phyloP scores from a whole-genome alignment of 1,284 basidiomycete species.

The Ceraceosorus guamensis region DNA sequence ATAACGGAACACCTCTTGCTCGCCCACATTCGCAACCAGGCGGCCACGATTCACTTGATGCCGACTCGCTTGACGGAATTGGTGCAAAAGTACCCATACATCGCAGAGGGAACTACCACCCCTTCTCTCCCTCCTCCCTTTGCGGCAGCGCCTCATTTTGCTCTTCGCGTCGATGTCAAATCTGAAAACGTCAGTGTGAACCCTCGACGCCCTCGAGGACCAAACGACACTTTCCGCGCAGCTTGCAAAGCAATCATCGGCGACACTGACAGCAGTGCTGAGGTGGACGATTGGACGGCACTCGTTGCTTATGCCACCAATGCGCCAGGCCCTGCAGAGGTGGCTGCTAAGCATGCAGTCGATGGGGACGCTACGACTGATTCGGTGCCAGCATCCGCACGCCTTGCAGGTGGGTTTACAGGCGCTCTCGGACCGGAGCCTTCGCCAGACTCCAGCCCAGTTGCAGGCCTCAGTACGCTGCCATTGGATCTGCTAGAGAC shows the following conservation, averaged over 20 bases:
- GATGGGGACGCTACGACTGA: not conserved
- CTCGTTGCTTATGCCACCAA: slow-evolving; percentile 2
- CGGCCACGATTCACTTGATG: slow-evolving; percentile 24
- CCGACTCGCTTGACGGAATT: slow-evolving; percentile 30
- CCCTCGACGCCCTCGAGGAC: slow-evolving; percentile 16
- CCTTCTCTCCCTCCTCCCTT: slow-evolving; percentile 18
- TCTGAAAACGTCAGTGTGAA: slow-evolving; percentile 24
- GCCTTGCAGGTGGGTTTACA: not conserved
- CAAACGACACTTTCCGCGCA: slow-evolving; percentile 17
- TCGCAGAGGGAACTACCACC: slow-evolving; percentile 2
- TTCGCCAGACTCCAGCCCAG: too few relatives aligned
- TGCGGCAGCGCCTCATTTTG: slow-evolving; percentile 6
- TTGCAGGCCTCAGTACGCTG: too few relatives aligned
- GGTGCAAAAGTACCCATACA: slow-evolving; percentile 21
- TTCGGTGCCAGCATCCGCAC: too few relatives aligned
- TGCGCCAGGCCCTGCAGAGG: not conserved
- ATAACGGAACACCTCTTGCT: slow-evolving; percentile 34
- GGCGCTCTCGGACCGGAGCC: slow-evolving; percentile 1
- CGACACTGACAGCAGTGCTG: slow-evolving; percentile 21
- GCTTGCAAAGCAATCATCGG: slow-evolving; percentile 18
- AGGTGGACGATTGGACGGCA: slow-evolving; percentile 11
- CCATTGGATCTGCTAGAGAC: too few relatives aligned
- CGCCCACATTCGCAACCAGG: slow-evolving; percentile 28
- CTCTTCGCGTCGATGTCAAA: slow-evolving; percentile 22
- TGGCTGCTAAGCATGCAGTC: not conserved